A percentile compares a stretch with the other conserved stretches of the same genome.
Conservation (phyloP, 768 basidiomycete genomes). For the Naematelia aurantialba region DNA sequence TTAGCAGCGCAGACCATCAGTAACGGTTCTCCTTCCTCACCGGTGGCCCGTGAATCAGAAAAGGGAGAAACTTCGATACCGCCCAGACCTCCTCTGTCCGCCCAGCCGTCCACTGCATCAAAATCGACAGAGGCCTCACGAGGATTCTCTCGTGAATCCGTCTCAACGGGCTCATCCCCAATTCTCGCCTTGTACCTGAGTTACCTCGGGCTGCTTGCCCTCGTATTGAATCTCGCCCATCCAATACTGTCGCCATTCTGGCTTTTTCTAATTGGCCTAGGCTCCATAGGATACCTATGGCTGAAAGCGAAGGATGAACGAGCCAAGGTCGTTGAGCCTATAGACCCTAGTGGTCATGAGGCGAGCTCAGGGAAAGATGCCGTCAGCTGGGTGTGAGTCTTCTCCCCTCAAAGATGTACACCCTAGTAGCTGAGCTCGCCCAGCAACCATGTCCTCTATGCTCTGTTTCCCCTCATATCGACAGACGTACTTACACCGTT, state of each 20-base stretch:
- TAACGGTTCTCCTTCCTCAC: background rate
- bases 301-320: background rate
- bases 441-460: constrained; percentile 44
- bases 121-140: too few relatives aligned
- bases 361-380: background rate
- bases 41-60: too few relatives aligned
- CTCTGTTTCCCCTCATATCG: constrained; percentile 47
- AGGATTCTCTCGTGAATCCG: background rate
- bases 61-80: too few relatives aligned
- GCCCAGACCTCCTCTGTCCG: too few relatives aligned
- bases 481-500: constrained; percentile 49
- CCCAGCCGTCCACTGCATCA: too few relatives aligned
- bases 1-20: background rate
- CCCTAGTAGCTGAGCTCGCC: background rate
- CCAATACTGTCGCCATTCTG: background rate
- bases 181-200: background rate
- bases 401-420: background rate
- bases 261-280: background rate
- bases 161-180: background rate
- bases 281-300: background rate
- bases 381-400: constrained; percentile 5
- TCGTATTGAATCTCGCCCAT: background rate
- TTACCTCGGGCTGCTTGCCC: background rate
- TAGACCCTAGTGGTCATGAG: background rate
- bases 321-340: background rate